phyloP scores from a whole-genome alignment of 495 filamentous ascomycete species.

The Xylaria bambusicola region DNA sequence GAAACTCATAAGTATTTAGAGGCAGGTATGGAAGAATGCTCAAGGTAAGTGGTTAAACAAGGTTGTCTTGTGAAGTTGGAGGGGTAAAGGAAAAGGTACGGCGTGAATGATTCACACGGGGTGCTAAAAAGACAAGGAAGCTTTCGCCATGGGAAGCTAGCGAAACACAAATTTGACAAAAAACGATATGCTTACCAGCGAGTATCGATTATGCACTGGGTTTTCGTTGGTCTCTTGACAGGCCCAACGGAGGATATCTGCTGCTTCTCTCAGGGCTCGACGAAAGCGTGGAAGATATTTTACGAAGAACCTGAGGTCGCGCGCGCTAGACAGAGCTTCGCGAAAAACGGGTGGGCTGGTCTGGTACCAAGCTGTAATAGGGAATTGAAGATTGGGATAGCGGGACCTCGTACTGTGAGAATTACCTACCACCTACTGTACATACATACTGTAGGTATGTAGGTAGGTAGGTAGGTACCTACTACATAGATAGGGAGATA shows the following conservation, averaged over 20 bases:
- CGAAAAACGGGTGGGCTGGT: too few relatives aligned
- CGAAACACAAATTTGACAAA: not conserved
- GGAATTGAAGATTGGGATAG: too few relatives aligned
- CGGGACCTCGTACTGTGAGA: too few relatives aligned
- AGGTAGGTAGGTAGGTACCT: not conserved
- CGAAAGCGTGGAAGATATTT: conserved; percentile 15
- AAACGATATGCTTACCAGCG: too few relatives aligned
- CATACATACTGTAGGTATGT: too few relatives aligned
- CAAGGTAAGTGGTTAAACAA: not conserved
- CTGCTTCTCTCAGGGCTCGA: not conserved
- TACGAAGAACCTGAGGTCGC: conserved; percentile 1
- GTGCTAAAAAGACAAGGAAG: not conserved
- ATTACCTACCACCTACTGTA: too few relatives aligned
- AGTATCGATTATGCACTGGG: not conserved
- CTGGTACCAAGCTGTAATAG: too few relatives aligned
- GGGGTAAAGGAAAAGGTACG: not conserved
- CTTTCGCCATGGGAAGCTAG: not conserved
- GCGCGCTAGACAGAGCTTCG: conserved; percentile 8
- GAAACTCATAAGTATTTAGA: too few relatives aligned
- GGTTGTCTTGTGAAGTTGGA: not conserved
- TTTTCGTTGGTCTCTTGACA: not conserved
- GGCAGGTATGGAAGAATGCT: too few relatives aligned
- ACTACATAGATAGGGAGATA: too few relatives aligned
- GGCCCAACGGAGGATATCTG: not conserved
- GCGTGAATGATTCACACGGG: conserved; percentile 8